A percentile compares a stretch with the other conserved stretches of the same genome.
These are phyloP conservation scores for Wickerhamomyces chaumierensis DNA, from an alignment of 805 yeast species.

Conservation along the genomic window DNA sequence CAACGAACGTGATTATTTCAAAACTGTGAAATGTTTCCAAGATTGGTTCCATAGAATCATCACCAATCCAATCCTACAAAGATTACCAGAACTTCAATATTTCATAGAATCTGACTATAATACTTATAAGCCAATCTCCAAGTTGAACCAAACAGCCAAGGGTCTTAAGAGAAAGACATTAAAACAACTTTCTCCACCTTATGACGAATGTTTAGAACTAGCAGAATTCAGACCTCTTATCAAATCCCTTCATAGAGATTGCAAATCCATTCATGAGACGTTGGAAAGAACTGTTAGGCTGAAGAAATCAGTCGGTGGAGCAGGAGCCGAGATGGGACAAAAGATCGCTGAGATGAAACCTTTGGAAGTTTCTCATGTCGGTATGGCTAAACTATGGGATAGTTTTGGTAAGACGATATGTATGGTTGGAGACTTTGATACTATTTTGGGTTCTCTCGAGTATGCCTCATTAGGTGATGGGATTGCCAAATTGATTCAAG, in stretches of 20 bases:
- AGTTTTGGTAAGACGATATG: constrained; percentile 60
- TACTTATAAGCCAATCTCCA: constrained; percentile 35
- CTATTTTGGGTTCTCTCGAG: constrained; percentile 60
- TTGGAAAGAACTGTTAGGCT: constrained; percentile 42
- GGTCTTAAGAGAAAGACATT: constrained; percentile 83
- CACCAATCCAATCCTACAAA: constrained; percentile 63
- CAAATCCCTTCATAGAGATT: constrained; percentile 55
- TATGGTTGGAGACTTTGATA: constrained; percentile 65
- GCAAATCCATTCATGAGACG: constrained; percentile 39
- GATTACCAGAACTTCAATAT: constrained; percentile 80
- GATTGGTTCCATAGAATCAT: constrained; percentile 76
- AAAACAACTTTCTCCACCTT: constrained; percentile 87
- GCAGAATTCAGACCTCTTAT: constrained; percentile 82
- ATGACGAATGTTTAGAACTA: constrained; percentile 71
- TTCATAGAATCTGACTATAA: constrained; percentile 73
- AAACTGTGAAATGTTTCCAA: constrained; percentile 52
- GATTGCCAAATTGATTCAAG: constrained; percentile 49
- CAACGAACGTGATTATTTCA: constrained; percentile 65
- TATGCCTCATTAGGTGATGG: constrained; percentile 73
- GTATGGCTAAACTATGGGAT: constrained; percentile 71
- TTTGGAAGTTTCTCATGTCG: constrained; percentile 46
- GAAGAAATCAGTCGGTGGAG: constrained; percentile 37
- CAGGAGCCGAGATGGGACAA: constrained; percentile 42
- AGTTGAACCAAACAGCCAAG: constrained; percentile 57
- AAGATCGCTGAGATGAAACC: constrained; percentile 27